phyloP scores from a whole-genome alignment of 352 stramenopile species.

The Pythium insidiosum region DNA sequence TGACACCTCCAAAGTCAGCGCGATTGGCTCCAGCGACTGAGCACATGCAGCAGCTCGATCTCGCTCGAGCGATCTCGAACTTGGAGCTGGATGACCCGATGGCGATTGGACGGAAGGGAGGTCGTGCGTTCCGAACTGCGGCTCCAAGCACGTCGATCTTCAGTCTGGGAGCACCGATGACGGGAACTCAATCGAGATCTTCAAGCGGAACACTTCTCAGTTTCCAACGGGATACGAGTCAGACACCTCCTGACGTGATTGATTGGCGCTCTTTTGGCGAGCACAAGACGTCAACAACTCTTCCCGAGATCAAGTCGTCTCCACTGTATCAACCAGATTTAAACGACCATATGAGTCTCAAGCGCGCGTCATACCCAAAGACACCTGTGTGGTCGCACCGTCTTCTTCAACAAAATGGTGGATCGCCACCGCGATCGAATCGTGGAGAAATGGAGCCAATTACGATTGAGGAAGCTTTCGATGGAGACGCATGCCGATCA shows the following conservation, averaged over 20 bases:
- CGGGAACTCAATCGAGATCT: constrained; percentile 10
- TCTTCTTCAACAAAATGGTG: too few species aligned
- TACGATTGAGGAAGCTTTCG: too few species aligned
- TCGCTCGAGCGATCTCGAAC: constrained; percentile 68
- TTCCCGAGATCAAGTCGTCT: constrained; percentile 14
- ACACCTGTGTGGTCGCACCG: too few species aligned
- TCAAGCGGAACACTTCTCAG: constrained; percentile 12
- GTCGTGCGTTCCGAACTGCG: constrained; percentile 33
- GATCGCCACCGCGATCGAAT: too few species aligned
- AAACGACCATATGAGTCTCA: constrained; percentile 11
- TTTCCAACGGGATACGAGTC: constrained; percentile 14
- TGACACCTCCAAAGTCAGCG: constrained; percentile 8
- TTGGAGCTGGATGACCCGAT: constrained; percentile 73
- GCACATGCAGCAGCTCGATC: constrained; percentile 74
- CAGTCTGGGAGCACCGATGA: constrained; percentile 38
- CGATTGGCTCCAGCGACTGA: constrained; percentile 51
- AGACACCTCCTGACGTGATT: constrained; percentile 7
- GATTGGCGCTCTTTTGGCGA: constrained; percentile 6
- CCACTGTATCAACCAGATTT: constrained; percentile 12
- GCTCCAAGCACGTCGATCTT: constrained; percentile 61
- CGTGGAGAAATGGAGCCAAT: too few species aligned
- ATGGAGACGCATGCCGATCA: too few species aligned
- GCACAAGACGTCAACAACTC: constrained; percentile 10
- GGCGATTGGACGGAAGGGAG: constrained; percentile 48
- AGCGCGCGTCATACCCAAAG: constrained; percentile 13